phyloP scores from a whole-genome alignment of 768 basidiomycete genomes.

The Mycena filopes region DNA sequence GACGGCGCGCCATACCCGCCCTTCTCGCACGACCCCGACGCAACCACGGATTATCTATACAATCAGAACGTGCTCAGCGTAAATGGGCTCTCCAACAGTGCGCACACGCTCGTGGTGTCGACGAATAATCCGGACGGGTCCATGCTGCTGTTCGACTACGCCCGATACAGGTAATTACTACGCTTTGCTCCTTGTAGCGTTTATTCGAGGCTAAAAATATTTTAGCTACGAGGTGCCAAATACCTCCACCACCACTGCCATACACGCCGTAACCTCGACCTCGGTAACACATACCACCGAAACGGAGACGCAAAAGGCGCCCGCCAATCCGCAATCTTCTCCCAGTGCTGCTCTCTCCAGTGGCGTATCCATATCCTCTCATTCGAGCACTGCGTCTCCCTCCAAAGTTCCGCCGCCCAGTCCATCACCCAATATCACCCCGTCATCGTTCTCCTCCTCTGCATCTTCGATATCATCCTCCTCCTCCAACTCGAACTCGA shows the following conservation, averaged over 20 bases:
- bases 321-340: background rate
- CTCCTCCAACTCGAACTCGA: no score
- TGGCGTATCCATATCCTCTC: no score
- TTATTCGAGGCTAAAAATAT: background rate
- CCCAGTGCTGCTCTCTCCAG: background rate
- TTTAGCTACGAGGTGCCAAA: background rate
- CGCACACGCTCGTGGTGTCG: constrained; percentile 15
- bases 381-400: background rate
- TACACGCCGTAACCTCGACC: background rate
- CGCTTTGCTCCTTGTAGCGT: no score
- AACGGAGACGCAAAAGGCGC: background rate
- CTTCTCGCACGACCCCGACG: constrained; percentile 14
- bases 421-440: background rate
- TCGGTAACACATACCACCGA: background rate
- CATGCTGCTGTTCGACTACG: constrained; percentile 23
- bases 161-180: constrained; percentile 17
- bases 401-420: background rate
- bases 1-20: constrained; percentile 8
- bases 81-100: background rate
- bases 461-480: no score
- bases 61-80: constrained; percentile 2
- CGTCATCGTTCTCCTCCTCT: background rate
- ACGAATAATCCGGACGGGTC: constrained; percentile 20
- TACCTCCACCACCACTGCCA: background rate
- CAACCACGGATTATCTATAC: constrained; percentile 14